These are phyloP conservation scores for Venturiaceae sp. DNA, from an alignment of 2,329 filamentous ascomycete genomes.

Conservation along the genomic window DNA sequence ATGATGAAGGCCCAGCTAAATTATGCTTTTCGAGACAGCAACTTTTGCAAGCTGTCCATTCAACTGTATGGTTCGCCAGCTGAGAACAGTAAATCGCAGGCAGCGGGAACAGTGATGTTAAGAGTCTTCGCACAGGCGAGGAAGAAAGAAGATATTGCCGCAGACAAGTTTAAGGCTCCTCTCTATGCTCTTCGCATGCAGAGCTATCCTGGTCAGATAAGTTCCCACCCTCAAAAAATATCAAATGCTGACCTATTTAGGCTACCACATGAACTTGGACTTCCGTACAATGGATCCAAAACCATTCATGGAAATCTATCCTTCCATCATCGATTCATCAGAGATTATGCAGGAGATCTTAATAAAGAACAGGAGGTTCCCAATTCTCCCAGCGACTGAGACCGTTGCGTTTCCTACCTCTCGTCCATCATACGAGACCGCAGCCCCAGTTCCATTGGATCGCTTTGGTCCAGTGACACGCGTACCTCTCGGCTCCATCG, in stretches of 20 bases:
- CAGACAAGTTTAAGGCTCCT: too few relatives aligned
- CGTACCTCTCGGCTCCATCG: background rate
- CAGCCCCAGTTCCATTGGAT: background rate
- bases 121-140: conserved; percentile 7
- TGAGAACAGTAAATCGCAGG: conserved; percentile 2
- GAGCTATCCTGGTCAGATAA: too few relatives aligned
- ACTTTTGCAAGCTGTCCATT: conserved; percentile 8
- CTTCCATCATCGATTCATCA: conserved; percentile 13
- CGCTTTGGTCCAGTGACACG: background rate
- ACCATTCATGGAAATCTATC: conserved; percentile 14
- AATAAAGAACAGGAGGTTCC: conserved; percentile 4
- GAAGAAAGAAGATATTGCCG: too few relatives aligned
- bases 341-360: conserved; percentile 13
- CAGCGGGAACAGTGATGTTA: conserved; percentile 19
- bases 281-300: conserved; percentile 12
- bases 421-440: conserved; percentile 7
- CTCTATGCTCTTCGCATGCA: too few relatives aligned
- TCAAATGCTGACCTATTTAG: conserved; percentile 13
- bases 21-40: conserved; percentile 9
- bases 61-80: conserved; percentile 9
- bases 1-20: conserved; percentile 16
- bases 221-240: conserved; percentile 10
- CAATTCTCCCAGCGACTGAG: conserved; percentile 10
- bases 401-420: conserved; percentile 13
- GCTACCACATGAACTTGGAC: conserved; percentile 16